phyloP scores from a whole-genome alignment of 805 yeast genomes.

The Spathaspora hagerdaliae region DNA sequence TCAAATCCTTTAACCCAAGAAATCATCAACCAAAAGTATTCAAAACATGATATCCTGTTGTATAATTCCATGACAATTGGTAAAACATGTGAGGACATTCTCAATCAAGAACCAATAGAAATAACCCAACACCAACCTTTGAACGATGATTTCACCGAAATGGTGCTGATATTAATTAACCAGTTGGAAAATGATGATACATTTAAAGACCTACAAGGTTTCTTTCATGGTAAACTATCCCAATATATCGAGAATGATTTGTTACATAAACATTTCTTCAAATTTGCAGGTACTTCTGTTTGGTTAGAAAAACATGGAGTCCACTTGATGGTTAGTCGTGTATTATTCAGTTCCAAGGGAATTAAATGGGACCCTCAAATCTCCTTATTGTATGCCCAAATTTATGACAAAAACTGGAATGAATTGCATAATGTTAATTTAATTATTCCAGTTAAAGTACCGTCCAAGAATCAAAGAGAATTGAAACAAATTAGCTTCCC shows the following conservation, averaged over 20 bases:
- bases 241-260: conserved; percentile 6
- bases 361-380: conserved; percentile 22
- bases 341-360: conserved; percentile 27
- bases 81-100: too few species aligned
- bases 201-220: background rate
- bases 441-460: conserved; percentile 13
- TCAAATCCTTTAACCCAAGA: too few species aligned
- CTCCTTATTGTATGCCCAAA: conserved; percentile 40
- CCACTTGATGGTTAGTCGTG: conserved; percentile 43
- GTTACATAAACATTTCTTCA: conserved; percentile 24
- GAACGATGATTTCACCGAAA: conserved; percentile 5
- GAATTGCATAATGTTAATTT: conserved; percentile 27
- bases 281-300: conserved; percentile 46
- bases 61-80: too few species aligned
- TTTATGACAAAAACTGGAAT: conserved; percentile 42
- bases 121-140: background rate
- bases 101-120: background rate
- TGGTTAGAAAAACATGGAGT: conserved; percentile 48
- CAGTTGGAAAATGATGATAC: conserved; percentile 2
- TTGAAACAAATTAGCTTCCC: conserved; percentile 9
- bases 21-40: too few species aligned
- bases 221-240: conserved; percentile 4
- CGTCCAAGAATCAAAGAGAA: background rate
- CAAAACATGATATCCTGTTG: too few species aligned
- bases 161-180: background rate